phyloP scores from a whole-genome alignment of 768 basidiomycete genomes.

The Collybia sp. region DNA sequence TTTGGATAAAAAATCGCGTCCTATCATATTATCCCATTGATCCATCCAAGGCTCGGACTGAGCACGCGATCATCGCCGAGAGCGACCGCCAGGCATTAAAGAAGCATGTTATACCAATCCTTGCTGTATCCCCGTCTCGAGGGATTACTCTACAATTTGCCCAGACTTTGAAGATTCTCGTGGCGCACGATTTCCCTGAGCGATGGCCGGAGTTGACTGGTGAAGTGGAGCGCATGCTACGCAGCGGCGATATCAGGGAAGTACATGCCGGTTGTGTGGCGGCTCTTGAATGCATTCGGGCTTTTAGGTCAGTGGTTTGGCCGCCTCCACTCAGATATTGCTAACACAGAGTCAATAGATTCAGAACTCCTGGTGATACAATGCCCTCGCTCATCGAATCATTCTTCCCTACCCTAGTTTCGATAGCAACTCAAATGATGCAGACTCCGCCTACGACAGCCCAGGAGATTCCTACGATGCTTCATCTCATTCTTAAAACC shows the following conservation, averaged over 20 bases:
- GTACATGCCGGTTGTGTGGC: constrained; percentile 82
- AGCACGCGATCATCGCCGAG: constrained; percentile 55
- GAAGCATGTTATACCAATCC: constrained; percentile 58
- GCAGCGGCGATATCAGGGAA: constrained; percentile 60
- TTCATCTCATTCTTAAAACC: constrained; percentile 83
- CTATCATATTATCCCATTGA: constrained; percentile 53
- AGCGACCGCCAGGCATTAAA: constrained; percentile 77
- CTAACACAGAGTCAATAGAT: constrained; percentile 32
- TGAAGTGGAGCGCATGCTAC: constrained; percentile 61
- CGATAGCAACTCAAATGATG: constrained; percentile 69
- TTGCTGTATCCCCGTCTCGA: constrained; percentile 63
- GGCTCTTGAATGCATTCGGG: constrained; percentile 70
- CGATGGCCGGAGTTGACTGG: constrained; percentile 68
- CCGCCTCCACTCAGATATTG: neutral
- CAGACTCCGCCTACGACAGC: constrained; percentile 54
- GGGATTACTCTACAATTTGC: constrained; percentile 74
- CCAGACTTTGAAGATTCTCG: constrained; percentile 65
- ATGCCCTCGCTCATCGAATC: constrained; percentile 54
- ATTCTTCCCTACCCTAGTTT: constrained; percentile 72
- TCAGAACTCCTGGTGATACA: constrained; percentile 59
- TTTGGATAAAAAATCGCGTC: constrained; percentile 91
- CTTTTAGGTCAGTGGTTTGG: constrained; percentile 54
- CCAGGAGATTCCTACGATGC: constrained; percentile 76
- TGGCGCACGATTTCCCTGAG: constrained; percentile 75
- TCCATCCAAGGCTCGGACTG: constrained; percentile 38